A percentile compares a stretch with the other conserved stretches of the same genome.
Conservation (phyloP, 2,329 filamentous ascomycete species). For the Fusarium irregulare region DNA sequence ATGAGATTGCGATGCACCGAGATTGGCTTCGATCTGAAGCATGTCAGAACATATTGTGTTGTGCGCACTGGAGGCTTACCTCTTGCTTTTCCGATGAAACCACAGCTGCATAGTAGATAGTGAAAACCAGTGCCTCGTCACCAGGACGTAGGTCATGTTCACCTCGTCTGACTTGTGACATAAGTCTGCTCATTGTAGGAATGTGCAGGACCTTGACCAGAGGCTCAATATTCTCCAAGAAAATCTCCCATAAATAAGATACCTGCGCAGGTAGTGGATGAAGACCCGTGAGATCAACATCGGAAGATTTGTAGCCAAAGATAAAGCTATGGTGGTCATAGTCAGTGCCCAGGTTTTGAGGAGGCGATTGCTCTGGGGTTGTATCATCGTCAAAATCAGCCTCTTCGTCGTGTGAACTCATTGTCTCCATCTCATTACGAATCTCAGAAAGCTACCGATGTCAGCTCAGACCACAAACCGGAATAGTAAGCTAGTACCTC, state of each 20-base stretch:
- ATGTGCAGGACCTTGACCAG: constrained; percentile 35
- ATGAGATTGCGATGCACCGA: constrained; percentile 30
- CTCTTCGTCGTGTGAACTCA: constrained; percentile 27
- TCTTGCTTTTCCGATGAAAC: constrained; percentile 29
- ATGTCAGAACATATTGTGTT: neutral
- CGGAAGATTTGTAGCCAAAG: constrained; percentile 32
- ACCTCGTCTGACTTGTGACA: constrained; percentile 26
- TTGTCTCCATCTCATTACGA: constrained; percentile 30
- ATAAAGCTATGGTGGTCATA: constrained; percentile 38
- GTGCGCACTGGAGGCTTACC: neutral
- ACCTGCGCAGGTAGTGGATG: constrained; percentile 31
- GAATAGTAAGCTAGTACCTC: constrained; percentile 62
- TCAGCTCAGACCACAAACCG: neutral
- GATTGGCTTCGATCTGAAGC: constrained; percentile 25
- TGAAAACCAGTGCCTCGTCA: constrained; percentile 36
- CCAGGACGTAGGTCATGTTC: constrained; percentile 31
- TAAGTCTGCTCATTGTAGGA: constrained; percentile 36
- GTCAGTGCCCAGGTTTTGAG: constrained; percentile 3
- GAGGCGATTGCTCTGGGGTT: constrained; percentile 35
- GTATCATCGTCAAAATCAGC: constrained; percentile 27
- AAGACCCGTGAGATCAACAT: constrained; percentile 23
- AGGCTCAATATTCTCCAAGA: constrained; percentile 37
- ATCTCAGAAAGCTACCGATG: constrained; percentile 28
- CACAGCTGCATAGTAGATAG: constrained; percentile 35
- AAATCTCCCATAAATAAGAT: constrained; percentile 36